These are phyloP conservation scores for Solanum virginianum DNA, from an alignment of 257 asterid species.

Conservation along the genomic window DNA sequence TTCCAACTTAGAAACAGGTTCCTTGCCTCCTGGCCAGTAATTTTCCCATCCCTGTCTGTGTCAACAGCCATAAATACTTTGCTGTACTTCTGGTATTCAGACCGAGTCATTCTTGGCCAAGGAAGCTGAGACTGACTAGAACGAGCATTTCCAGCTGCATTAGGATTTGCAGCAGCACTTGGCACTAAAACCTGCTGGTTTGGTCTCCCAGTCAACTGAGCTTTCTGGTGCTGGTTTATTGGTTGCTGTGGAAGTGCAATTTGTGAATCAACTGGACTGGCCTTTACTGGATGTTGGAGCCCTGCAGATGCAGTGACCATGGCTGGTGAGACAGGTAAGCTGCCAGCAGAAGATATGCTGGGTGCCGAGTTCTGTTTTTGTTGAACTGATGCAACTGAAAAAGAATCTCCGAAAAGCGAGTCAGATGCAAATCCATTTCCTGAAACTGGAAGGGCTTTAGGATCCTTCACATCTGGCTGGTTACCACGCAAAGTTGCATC, in stretches of 20 bases:
- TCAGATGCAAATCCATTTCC: constrained; percentile 62
- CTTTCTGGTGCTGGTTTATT: constrained; percentile 28
- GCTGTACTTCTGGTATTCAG: constrained; percentile 79
- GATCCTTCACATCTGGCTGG: constrained; percentile 36
- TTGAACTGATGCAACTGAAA: constrained; percentile 41
- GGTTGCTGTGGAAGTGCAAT: constrained; percentile 20
- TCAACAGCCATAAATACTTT: constrained; percentile 90
- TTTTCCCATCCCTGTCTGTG: constrained; percentile 88
- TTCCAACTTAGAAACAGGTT: constrained; percentile 92
- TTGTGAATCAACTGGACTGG: constrained; percentile 3
- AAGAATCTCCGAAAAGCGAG: constrained; percentile 49
- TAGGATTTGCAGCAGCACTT: constrained; percentile 35
- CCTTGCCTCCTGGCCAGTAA: constrained; percentile 89
- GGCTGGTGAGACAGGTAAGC: constrained; percentile 28
- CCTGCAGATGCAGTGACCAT: constrained; percentile 24
- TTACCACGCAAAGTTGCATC: constrained; percentile 19
- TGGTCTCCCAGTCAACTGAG: constrained; percentile 30
- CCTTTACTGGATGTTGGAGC: constrained; percentile 31
- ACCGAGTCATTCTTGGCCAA: constrained; percentile 82
- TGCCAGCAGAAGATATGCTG: constrained; percentile 25
- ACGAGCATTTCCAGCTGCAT: constrained; percentile 24
- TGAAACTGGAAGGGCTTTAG: constrained; percentile 29
- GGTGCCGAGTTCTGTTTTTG: constrained; percentile 27
- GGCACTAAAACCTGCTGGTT: constrained; percentile 37
- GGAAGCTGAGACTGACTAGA: constrained; percentile 48